Conservation (phyloP, 176 grass and related monocot genomes). For the Carex littledalei region DNA sequence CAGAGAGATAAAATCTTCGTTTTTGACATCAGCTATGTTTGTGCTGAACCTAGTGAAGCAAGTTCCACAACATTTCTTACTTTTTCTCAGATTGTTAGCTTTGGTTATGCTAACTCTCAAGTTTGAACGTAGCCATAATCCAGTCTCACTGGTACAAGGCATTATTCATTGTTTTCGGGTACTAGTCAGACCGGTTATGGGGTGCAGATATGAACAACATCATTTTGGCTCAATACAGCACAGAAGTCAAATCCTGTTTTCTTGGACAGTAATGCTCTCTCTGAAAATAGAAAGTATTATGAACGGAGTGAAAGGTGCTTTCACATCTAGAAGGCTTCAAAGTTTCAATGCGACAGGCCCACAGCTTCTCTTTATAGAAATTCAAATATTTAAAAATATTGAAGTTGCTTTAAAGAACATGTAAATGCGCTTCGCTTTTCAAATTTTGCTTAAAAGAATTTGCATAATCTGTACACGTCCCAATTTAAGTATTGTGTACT, state of each 20-base stretch:
- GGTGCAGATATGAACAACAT: neutral
- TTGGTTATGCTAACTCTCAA: neutral
- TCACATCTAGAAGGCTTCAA: neutral
- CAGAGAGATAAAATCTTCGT: slow-evolving; percentile 50
- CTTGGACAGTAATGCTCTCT: neutral
- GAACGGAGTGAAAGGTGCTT: neutral
- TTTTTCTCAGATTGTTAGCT: neutral
- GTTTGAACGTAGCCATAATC: neutral
- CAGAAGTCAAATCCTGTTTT: neutral
- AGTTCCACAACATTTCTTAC: slow-evolving; percentile 28
- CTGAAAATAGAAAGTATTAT: neutral
- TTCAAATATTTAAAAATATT: neutral
- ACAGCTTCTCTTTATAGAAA: neutral
- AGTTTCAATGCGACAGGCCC: neutral
- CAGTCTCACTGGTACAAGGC: neutral
- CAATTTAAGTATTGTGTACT: neutral
- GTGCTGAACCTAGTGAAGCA: slow-evolving; percentile 62
- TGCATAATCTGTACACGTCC: neutral
- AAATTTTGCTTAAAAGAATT: neutral
- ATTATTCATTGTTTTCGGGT: neutral
- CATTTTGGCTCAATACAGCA: neutral
- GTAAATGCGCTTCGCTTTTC: neutral
- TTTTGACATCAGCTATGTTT: slow-evolving; percentile 73
- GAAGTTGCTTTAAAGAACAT: neutral
- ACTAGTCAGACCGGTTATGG: neutral